These are phyloP conservation scores for Penicillium paxilli DNA, from an alignment of 495 filamentous ascomycete genomes.

Conservation along the genomic window DNA sequence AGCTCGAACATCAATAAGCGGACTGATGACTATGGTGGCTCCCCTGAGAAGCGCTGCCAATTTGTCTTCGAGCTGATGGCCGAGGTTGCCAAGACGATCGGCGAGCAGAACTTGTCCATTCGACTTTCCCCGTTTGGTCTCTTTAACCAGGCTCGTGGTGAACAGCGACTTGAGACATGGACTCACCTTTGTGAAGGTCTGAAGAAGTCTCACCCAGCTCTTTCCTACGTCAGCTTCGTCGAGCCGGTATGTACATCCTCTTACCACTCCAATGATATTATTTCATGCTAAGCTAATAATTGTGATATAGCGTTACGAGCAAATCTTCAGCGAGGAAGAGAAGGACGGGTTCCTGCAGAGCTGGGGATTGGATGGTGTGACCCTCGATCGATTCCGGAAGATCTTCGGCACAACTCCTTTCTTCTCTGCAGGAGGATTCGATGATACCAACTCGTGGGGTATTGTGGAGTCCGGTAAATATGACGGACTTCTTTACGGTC, in stretches of 20 bases:
- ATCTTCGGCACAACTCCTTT: slow-evolving; percentile 51
- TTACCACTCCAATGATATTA: neutral
- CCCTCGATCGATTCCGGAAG: slow-evolving; percentile 37
- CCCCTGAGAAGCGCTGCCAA: slow-evolving; percentile 48
- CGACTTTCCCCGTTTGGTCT: slow-evolving; percentile 50
- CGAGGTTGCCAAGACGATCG: slow-evolving; percentile 23
- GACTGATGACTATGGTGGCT: slow-evolving; percentile 52
- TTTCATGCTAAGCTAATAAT: neutral
- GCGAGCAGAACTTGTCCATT: slow-evolving; percentile 35
- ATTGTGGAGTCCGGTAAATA: slow-evolving; percentile 43
- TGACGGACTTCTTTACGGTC: slow-evolving; percentile 54
- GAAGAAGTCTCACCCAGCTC: slow-evolving; percentile 44
- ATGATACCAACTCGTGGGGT: slow-evolving; percentile 47
- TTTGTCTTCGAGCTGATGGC: slow-evolving; percentile 49
- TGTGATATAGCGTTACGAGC: slow-evolving; percentile 46
- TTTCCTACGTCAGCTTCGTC: slow-evolving; percentile 55
- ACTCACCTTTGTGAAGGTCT: slow-evolving; percentile 46
- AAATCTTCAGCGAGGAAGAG: slow-evolving; percentile 44
- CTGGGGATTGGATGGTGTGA: slow-evolving; percentile 43
- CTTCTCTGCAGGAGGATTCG: slow-evolving; percentile 48
- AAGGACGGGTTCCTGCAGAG: slow-evolving; percentile 44
- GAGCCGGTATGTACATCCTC: slow-evolving; percentile 42
- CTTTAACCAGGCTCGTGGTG: slow-evolving; percentile 48
- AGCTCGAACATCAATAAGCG: slow-evolving; percentile 51
- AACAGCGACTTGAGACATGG: slow-evolving; percentile 45